Percentiles rank a stretch among this genome's conserved stretches.
phyloP scores from a whole-genome alignment of 1,139 yeast genomes.

The Yamadazyma trypodendri region DNA sequence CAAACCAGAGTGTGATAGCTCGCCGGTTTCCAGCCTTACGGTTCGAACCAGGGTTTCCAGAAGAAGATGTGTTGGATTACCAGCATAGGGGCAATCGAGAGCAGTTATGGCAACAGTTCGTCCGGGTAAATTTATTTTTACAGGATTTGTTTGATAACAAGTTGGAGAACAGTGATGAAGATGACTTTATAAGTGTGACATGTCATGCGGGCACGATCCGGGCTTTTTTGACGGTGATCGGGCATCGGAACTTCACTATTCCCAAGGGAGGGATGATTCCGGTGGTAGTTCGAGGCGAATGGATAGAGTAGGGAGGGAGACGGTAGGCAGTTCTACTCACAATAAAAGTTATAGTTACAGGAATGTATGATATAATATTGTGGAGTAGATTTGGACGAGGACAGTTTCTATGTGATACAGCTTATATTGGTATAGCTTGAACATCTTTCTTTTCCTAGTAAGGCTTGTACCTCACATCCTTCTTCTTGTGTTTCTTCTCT shows the following conservation, averaged over 20 bases:
- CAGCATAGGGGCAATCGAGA: constrained; percentile 41
- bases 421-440: too few species aligned
- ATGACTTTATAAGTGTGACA: constrained; percentile 48
- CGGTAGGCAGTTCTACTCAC: too few species aligned
- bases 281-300: constrained; percentile 38
- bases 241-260: constrained; percentile 55
- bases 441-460: constrained; percentile 25
- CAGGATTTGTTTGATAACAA: constrained; percentile 48
- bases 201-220: constrained; percentile 67
- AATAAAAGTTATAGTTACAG: too few species aligned
- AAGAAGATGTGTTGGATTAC: constrained; percentile 46
- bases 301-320: too few species aligned
- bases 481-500: constrained; percentile 20
- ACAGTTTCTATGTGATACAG: too few species aligned
- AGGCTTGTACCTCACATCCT: too few species aligned
- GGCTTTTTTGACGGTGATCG: constrained; percentile 55
- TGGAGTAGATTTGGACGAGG: too few species aligned
- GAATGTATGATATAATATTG: too few species aligned
- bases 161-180: constrained; percentile 17
- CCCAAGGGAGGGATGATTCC: constrained; percentile 72
- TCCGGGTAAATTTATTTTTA: constrained; percentile 49
- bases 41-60: constrained; percentile 48
- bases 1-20: constrained; percentile 29
- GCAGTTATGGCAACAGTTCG: constrained; percentile 43
- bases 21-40: constrained; percentile 27